Evolutionary conservation across 805 yeast species (phyloP), one percentile per base, ranked within the genome.

Genomic region (Zygotorulaspora danielsina): DNA sequence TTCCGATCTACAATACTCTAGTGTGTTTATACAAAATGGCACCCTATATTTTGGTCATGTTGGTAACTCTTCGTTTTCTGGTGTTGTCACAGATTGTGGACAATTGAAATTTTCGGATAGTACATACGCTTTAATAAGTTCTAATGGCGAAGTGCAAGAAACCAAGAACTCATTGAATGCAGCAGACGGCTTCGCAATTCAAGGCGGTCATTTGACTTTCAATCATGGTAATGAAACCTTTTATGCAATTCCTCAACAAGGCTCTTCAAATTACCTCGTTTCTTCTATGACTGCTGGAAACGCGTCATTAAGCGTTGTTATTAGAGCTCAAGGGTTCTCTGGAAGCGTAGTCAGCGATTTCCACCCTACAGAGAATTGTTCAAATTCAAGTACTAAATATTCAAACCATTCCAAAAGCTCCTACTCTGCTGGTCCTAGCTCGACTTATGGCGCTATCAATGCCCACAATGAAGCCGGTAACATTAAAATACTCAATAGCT

Each of bases 101-200:
- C 40, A 38, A 29, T 52, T 65, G 32, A 50, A 56, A 41, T 45
- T 59, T 11, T 28, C 46, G 21, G 65, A 61, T 34, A 63, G 55
- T 29, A 48, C 53, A 11, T 65, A 40, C 44, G 66, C 59, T 16
- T 55, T 53, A 34, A 57, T 57, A 19, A 39, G 34, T 31, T 28
- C 39, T 16, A 51, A 45, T 35, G 60, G 61, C 34, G 29, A 49
- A 6, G 32, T 55, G 10, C 45, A 45, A 10, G 50, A 46, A 27
- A 53, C 55, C 28, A 36, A 49, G 19, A 50, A 48, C 39, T 5
- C 12, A 4, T 38, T 55, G 15, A 51, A 59, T 34, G 59, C 53
- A 26, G 34, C 63, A 22, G 42, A 61, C 15, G 68, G 72, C 4
- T 74, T 70, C 53, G 50, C 70, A 27, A 59, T 73, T 44, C 20